phyloP scores from a whole-genome alignment of 768 basidiomycete species.

The Brasilioporus rufonigricans region DNA sequence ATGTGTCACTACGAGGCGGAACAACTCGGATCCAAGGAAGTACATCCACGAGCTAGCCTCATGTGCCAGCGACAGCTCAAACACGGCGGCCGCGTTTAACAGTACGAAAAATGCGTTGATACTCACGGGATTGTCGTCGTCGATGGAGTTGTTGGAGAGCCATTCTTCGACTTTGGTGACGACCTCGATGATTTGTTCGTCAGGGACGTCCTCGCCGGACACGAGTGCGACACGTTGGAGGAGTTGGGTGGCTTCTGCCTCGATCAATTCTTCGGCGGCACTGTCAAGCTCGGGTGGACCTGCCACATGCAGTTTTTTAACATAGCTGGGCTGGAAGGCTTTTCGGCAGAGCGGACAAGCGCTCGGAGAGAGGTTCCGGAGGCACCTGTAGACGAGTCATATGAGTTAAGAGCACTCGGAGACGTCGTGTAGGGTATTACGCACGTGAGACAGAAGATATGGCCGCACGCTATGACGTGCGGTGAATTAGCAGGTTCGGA shows the following conservation, averaged over 20 bases:
- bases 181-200: conserved; percentile 36
- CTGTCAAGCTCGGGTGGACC: conserved; percentile 38
- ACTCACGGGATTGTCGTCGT: conserved; percentile 35
- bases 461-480: conserved; percentile 73
- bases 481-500: conserved; percentile 52
- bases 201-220: conserved; percentile 33
- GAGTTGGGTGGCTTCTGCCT: conserved; percentile 36
- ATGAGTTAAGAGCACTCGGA: conserved; percentile 12
- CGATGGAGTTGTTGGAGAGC: conserved; percentile 42
- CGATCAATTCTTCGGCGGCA: conserved; percentile 40
- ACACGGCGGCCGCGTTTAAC: background rate
- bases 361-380: conserved; percentile 47
- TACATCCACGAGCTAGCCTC: background rate
- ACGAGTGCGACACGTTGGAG: conserved; percentile 35
- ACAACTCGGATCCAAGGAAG: conserved; percentile 19
- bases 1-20: conserved; percentile 13
- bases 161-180: conserved; percentile 50
- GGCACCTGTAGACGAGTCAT: conserved; percentile 43
- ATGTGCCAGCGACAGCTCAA: background rate
- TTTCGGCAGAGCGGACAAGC: conserved; percentile 70
- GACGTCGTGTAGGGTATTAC: conserved; percentile 29
- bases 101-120: conserved; percentile 1
- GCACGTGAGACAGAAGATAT: conserved; percentile 70
- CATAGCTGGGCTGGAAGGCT: conserved; percentile 49
- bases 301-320: conserved; percentile 68